Conservation (phyloP, 441 rosid species). For the Corymbia citriodora region DNA sequence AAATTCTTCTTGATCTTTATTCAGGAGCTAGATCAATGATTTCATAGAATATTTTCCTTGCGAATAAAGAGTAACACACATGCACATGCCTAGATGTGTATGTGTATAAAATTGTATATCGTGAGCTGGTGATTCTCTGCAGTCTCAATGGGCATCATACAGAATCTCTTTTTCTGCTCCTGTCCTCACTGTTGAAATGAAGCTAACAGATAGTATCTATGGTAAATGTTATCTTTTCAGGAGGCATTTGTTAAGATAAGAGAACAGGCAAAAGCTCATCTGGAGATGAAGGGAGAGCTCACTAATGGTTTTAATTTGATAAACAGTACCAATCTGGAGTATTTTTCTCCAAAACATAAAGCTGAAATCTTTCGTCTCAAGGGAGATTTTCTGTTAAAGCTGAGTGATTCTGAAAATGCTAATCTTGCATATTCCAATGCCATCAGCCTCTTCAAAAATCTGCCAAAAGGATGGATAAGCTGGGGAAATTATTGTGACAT, state of each 20-base stretch:
- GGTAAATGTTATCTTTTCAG: slow-evolving; percentile 33
- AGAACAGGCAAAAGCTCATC: slow-evolving; percentile 95
- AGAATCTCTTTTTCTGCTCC: neutral
- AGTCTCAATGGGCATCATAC: neutral
- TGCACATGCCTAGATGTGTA: neutral
- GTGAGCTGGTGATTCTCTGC: neutral
- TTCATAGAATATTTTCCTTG: neutral
- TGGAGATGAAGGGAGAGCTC: slow-evolving; percentile 90
- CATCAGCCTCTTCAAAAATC: slow-evolving; percentile 77
- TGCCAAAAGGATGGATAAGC: slow-evolving; percentile 99
- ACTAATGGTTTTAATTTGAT: slow-evolving; percentile 78
- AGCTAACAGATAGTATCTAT: slow-evolving; percentile 11
- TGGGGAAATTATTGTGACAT: slow-evolving; percentile 97
- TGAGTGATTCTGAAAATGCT: slow-evolving; percentile 77
- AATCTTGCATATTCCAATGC: slow-evolving; percentile 89
- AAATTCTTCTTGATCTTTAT: neutral
- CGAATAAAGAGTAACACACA: neutral
- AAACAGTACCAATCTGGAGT: slow-evolving; percentile 87
- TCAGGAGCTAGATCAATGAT: neutral
- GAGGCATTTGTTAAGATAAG: slow-evolving; percentile 97
- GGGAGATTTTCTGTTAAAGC: slow-evolving; percentile 82
- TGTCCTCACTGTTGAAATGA: neutral
- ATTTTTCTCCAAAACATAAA: slow-evolving; percentile 77
- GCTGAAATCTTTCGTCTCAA: slow-evolving; percentile 85
- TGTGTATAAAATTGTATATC: neutral